These are phyloP conservation scores for Aschersonia sp. DNA, from an alignment of 2,329 filamentous ascomycete genomes.

Conservation along the genomic window DNA sequence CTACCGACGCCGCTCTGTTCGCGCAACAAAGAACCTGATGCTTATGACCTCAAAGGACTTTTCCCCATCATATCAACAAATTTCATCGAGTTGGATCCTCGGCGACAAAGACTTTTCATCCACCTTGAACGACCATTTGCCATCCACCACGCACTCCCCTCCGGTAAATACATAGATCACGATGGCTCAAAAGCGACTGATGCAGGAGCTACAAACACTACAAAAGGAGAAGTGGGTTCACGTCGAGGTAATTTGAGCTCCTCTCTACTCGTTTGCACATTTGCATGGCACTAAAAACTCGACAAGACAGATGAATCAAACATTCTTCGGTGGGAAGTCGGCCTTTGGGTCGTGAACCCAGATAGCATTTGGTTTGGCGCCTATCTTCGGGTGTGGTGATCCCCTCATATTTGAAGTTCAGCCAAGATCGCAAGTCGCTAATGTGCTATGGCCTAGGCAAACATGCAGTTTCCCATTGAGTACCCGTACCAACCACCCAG, in stretches of 20 bases:
- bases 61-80: too few relatives aligned
- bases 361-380: slow-evolving; percentile 87
- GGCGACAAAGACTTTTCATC: too few relatives aligned
- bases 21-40: too few relatives aligned
- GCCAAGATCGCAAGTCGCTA: neutral
- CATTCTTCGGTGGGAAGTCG: slow-evolving; percentile 76
- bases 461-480: slow-evolving; percentile 75
- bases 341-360: slow-evolving; percentile 82
- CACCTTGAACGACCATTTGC: too few relatives aligned
- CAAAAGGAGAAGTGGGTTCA: slow-evolving; percentile 88
- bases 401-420: slow-evolving; percentile 6
- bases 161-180: slow-evolving; percentile 1
- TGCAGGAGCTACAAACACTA: slow-evolving; percentile 75
- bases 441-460: slow-evolving; percentile 34
- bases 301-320: slow-evolving; percentile 61
- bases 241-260: slow-evolving; percentile 48
- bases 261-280: too few relatives aligned
- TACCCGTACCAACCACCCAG: slow-evolving; percentile 84
- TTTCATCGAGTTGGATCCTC: too few relatives aligned
- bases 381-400: slow-evolving; percentile 54
- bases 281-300: too few relatives aligned
- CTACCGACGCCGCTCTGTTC: too few relatives aligned
- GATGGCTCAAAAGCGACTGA: slow-evolving; percentile 58
- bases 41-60: too few relatives aligned
- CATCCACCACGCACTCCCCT: neutral